Evolutionary conservation across 345 rosid species (phyloP).

Genomic region (Brassica carinata): DNA sequence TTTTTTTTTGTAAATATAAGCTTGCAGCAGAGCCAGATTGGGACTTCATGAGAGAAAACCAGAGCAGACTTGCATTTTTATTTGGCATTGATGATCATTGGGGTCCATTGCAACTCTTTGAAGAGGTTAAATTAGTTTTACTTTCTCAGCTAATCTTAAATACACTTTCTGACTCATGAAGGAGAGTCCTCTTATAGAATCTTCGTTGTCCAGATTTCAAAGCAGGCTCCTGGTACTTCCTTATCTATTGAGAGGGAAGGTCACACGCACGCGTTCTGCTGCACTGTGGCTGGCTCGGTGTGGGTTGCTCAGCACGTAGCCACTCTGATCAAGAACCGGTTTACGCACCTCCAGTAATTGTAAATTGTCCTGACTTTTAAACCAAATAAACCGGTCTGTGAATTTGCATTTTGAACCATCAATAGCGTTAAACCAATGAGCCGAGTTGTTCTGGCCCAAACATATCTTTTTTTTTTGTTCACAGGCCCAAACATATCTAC

Average conservation of each 20-base stretch:
- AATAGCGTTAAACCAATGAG: neutral
- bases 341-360: constrained; percentile 19
- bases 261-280: constrained; percentile 70
- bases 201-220: constrained; percentile 53
- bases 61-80: constrained; percentile 62
- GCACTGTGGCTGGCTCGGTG: constrained; percentile 72
- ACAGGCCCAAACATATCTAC: neutral
- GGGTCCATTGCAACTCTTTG: constrained; percentile 76
- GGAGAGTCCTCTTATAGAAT: constrained; percentile 5
- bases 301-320: constrained; percentile 78
- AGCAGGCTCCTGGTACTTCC: constrained; percentile 54
- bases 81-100: constrained; percentile 83
- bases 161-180: neutral
- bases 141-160: neutral
- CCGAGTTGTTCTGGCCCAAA: neutral
- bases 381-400: constrained; percentile 8
- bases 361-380: neutral
- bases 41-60: constrained; percentile 65
- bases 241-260: constrained; percentile 80
- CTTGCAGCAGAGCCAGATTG: constrained; percentile 74
- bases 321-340: constrained; percentile 50
- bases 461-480: no score
- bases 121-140: constrained; percentile 54
- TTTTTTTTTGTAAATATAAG: constrained; percentile 38
- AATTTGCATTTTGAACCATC: constrained; percentile 16